Evolutionary conservation across 2,329 filamentous ascomycete genomes (phyloP).

Genomic region (Trichoderma afroharzianum): DNA sequence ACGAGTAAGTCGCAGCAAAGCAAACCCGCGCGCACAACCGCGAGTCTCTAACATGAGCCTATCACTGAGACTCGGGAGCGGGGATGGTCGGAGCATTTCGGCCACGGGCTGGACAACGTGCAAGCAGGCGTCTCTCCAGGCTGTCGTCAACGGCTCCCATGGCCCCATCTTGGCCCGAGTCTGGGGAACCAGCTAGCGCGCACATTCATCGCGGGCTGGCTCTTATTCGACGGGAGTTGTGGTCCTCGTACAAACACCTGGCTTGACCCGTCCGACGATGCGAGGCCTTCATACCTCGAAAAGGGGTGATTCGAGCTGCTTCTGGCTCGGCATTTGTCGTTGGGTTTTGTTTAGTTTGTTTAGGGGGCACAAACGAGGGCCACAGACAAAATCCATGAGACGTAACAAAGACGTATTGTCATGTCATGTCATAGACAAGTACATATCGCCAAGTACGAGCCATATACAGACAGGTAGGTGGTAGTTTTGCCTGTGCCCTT

Average conservation of each 20-base stretch:
- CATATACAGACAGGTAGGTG: not conserved
- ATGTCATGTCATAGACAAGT: not conserved
- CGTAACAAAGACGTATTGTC: not conserved
- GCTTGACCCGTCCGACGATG: not conserved
- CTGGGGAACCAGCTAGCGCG: constrained; percentile 18
- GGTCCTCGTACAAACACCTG: not conserved
- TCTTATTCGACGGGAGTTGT: constrained; percentile 17
- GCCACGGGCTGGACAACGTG: constrained; percentile 27
- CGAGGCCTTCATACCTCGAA: constrained; percentile 1
- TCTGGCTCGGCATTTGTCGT: not conserved
- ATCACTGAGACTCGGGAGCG: not conserved
- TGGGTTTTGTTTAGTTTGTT: not conserved
- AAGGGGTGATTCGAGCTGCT: not conserved
- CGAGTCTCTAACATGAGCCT: not conserved
- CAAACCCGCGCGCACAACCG: not conserved
- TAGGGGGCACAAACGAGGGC: not conserved
- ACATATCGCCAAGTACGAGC: not conserved
- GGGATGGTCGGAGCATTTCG: constrained; percentile 24
- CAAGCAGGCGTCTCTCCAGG: constrained; percentile 11
- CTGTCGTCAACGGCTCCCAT: constrained; percentile 5
- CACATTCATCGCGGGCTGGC: constrained; percentile 15
- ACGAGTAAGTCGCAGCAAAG: not conserved
- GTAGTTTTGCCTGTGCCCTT: not conserved
- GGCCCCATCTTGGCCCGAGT: constrained; percentile 13
- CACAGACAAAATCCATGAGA: not conserved